Evolutionary conservation across 1,139 yeast species (phyloP).

Genomic region (Protomyces inundatus): DNA sequence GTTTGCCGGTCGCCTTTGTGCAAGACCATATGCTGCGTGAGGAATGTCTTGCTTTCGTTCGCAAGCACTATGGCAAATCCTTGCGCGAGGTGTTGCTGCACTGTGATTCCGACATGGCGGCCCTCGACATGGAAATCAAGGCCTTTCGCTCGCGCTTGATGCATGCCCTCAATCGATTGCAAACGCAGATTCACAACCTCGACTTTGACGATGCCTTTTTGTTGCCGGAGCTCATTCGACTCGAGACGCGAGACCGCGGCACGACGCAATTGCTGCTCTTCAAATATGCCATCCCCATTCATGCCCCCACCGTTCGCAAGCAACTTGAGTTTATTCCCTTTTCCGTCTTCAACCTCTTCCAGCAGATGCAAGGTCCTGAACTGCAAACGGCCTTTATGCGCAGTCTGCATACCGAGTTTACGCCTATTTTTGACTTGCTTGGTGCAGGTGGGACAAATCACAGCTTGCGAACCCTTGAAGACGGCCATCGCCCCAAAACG

Average conservation of each 20-base stretch:
- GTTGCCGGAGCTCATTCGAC: slow-evolving; percentile 9
- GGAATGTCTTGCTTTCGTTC: background rate
- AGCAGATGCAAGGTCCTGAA: background rate
- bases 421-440: background rate
- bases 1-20: slow-evolving; percentile 1
- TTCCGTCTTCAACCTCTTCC: background rate
- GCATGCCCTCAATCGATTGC: background rate
- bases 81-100: background rate
- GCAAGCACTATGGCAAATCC: background rate
- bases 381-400: background rate
- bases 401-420: background rate
- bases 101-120: background rate
- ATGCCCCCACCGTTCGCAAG: background rate
- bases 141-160: slow-evolving; percentile 16
- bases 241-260: background rate
- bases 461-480: background rate
- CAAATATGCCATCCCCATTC: slow-evolving; percentile 14
- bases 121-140: background rate
- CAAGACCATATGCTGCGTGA: background rate
- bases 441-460: background rate
- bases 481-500: background rate
- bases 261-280: slow-evolving; percentile 12
- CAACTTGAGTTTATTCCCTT: background rate
- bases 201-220: slow-evolving; percentile 12
- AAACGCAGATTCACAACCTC: background rate